Conservation (phyloP, 306 rosid species). For the Trifolium repens region DNA sequence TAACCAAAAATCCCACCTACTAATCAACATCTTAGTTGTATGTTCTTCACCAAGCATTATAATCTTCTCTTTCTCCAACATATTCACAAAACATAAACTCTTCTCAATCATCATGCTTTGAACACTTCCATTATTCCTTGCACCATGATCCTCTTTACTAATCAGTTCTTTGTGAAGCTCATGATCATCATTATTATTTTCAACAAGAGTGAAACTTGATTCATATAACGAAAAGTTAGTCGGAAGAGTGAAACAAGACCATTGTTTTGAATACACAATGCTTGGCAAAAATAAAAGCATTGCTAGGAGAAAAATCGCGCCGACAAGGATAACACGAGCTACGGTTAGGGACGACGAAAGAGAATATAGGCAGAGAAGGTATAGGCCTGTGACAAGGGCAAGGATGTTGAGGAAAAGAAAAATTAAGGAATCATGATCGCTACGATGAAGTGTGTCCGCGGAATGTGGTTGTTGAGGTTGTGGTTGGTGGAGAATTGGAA, state of each 20-base stretch:
- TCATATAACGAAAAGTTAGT: constrained; percentile 14
- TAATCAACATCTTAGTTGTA: constrained; percentile 46
- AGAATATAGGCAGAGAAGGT: constrained; percentile 62
- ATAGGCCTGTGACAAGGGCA: constrained; percentile 73
- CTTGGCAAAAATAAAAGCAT: constrained; percentile 58
- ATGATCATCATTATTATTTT: constrained; percentile 36
- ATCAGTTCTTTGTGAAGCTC: constrained; percentile 62
- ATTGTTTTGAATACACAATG: constrained; percentile 45
- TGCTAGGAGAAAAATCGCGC: constrained; percentile 60
- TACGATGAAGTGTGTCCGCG: neutral
- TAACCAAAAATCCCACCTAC: constrained; percentile 77
- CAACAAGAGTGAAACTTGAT: constrained; percentile 37
- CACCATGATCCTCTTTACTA: constrained; percentile 5
- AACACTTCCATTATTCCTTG: neutral
- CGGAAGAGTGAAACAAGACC: constrained; percentile 38
- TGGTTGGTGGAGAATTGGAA: constrained; percentile 59
- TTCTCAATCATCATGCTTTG: constrained; percentile 31
- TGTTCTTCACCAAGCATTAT: constrained; percentile 72
- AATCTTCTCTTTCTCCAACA: constrained; percentile 55
- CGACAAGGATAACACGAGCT: constrained; percentile 57
- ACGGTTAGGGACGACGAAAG: constrained; percentile 35
- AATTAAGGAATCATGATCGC: constrained; percentile 40
- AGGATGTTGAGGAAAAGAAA: constrained; percentile 66
- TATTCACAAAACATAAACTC: constrained; percentile 43
- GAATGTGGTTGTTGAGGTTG: constrained; percentile 44